These are phyloP conservation scores for Rutstroemia sp. DNA, from an alignment of 2,329 filamentous ascomycete species.

Conservation along the genomic window DNA sequence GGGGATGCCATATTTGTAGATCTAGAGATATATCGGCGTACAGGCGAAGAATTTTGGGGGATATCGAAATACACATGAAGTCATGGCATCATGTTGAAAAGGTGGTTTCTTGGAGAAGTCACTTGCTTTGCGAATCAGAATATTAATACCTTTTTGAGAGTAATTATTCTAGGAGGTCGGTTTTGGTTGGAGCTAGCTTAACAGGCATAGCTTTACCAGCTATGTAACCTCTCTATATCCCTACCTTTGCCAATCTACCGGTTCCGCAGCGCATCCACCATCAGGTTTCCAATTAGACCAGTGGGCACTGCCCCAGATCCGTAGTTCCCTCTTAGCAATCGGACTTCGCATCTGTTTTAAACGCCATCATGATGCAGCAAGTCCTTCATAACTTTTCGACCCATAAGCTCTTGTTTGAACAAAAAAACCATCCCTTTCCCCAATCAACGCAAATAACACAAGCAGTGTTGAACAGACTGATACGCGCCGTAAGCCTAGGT, in stretches of 20 bases:
- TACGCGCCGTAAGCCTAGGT: too few relatives aligned
- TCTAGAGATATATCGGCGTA: background rate
- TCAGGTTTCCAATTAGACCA: conserved; percentile 7
- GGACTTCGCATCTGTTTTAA: background rate
- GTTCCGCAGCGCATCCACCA: background rate
- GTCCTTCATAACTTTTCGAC: background rate
- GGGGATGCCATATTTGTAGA: background rate
- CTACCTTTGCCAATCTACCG: background rate
- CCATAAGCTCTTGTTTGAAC: background rate
- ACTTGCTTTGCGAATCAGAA: background rate
- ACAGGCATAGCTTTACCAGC: conserved; percentile 5
- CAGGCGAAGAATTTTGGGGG: too few relatives aligned
- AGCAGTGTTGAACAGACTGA: background rate
- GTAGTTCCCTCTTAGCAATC: background rate
- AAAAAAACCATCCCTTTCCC: background rate
- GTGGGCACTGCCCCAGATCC: too few relatives aligned
- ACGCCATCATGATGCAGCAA: background rate
- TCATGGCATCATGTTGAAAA: too few relatives aligned
- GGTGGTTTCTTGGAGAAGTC: too few relatives aligned
- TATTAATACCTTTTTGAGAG: background rate
- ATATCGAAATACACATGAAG: too few relatives aligned
- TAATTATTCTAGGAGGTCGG: conserved; percentile 6
- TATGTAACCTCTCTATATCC: background rate
- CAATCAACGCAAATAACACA: background rate
- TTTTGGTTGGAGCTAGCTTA: background rate